Percentiles rank a stretch among this genome's conserved stretches.
Conservation (phyloP, 2,329 filamentous ascomycete genomes). For the Aschersonia sp. region DNA sequence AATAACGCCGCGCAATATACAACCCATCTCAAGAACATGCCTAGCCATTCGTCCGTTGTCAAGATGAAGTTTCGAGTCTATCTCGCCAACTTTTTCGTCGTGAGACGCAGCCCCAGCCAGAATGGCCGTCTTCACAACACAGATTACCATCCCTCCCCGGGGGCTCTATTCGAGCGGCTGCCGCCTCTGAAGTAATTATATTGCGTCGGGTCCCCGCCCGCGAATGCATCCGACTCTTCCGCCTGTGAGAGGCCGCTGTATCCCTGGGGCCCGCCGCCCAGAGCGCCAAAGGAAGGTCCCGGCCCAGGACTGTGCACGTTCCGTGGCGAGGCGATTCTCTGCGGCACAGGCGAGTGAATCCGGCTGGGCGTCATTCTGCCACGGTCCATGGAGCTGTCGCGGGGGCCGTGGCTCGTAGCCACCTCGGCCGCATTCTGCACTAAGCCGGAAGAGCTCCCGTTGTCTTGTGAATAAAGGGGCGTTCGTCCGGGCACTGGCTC, state of each 20-base stretch:
- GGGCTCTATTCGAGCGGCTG: constrained; percentile 7
- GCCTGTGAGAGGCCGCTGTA: constrained; percentile 45
- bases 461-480: constrained; percentile 34
- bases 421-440: constrained; percentile 38
- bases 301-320: constrained; percentile 9
- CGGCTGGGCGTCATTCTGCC: constrained; percentile 11
- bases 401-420: constrained; percentile 19
- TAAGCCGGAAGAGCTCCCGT: constrained; percentile 38
- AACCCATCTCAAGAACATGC: too few species aligned
- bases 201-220: constrained; percentile 27
- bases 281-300: constrained; percentile 31
- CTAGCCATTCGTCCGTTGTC: too few species aligned
- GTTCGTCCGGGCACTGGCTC: constrained; percentile 21
- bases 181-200: constrained; percentile 43
- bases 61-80: too few species aligned
- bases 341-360: constrained; percentile 6
- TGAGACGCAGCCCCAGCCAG: neutral
- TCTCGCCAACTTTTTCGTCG: too few species aligned
- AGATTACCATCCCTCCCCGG: constrained; percentile 18
- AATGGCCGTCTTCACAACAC: neutral
- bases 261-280: constrained; percentile 42
- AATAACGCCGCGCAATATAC: too few species aligned
- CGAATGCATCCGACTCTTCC: constrained; percentile 23
- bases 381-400: constrained; percentile 11
- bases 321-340: constrained; percentile 1